phyloP scores from a whole-genome alignment of 352 stramenopile genomes.

The Phytophthora sansomeana region DNA sequence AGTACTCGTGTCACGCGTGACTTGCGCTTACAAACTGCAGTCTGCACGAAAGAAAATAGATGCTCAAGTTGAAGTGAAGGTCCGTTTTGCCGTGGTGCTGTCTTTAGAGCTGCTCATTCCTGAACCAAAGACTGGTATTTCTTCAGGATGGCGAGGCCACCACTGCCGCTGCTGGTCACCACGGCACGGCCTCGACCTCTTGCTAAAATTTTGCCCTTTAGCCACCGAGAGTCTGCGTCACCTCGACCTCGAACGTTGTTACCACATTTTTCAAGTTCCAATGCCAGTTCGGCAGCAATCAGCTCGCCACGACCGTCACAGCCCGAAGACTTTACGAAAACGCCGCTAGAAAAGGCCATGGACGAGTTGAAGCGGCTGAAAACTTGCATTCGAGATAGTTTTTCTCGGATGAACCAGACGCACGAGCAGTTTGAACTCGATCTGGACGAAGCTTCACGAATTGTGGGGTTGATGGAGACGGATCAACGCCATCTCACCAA shows the following conservation, averaged over 20 bases:
- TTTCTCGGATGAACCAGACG: slow-evolving; percentile 48
- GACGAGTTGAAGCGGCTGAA: slow-evolving; percentile 32
- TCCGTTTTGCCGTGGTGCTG: slow-evolving; percentile 10
- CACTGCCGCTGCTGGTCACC: slow-evolving; percentile 20
- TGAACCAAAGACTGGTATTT: neutral
- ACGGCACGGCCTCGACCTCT: slow-evolving; percentile 21
- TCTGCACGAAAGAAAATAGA: slow-evolving; percentile 9
- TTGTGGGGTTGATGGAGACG: slow-evolving; percentile 29
- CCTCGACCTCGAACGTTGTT: slow-evolving; percentile 17
- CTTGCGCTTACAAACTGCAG: neutral
- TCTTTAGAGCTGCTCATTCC: slow-evolving; percentile 16
- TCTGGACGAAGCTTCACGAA: slow-evolving; percentile 31
- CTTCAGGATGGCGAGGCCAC: slow-evolving; percentile 17
- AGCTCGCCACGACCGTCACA: slow-evolving; percentile 19
- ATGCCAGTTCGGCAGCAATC: slow-evolving; percentile 9
- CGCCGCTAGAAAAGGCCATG: slow-evolving; percentile 38
- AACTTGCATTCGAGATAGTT: slow-evolving; percentile 24
- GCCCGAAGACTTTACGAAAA: slow-evolving; percentile 36
- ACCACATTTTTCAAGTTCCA: slow-evolving; percentile 42
- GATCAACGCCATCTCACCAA: slow-evolving; percentile 37
- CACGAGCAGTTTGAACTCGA: slow-evolving; percentile 42
- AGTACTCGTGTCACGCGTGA: neutral
- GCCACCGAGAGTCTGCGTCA: slow-evolving; percentile 16
- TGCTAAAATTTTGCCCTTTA: slow-evolving; percentile 24
- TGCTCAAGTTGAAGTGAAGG: slow-evolving; percentile 4